Base-by-base conservation (phyloP, 2,329 filamentous ascomycete species). In the Hortaea werneckii region DNA sequence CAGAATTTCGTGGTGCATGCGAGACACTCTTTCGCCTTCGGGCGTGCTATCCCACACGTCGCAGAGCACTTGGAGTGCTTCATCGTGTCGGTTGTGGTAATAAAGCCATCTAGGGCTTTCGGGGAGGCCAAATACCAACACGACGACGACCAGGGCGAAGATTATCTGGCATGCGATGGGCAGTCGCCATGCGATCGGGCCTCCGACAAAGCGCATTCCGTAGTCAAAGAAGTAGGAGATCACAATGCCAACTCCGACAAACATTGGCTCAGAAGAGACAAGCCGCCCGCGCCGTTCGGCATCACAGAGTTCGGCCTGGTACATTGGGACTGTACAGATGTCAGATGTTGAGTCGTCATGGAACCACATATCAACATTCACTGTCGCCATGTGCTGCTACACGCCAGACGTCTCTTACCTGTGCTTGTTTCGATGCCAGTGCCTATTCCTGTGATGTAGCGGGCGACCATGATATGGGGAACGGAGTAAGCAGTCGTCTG, bases 371-470 rank as follows among this genome's bases (percentile, higher is more conserved):
- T 20, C 20, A 20, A 20, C 20, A 20, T 20, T 20, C 20, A 20
- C 20, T 20, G 20, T 20, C 20, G 20, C 20, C 20, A 20, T 20
- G 20, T 20, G 2, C 20, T 20, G 20, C 20, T 20, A 2, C 20
- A 20, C 4, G 32, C 32, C 3, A 35, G 9, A 9, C 32, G 32
- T n/a, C 8, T 35, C 32, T 9, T 9, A 0, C 10, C 37, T 6
- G 69, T 73, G 0, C 63, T 66, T 30, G 68, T 73, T n/a, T 44
- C 42, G 5, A 70, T 65, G 7, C 71, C 72, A 37, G 70, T 67
- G 0, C 72, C 72, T 6, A 73, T 52, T 5, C 73, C 73, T 0
- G 73, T 68, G 7, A 76, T 62, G 28, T 73, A 65, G 9, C 73
- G 62, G 2, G 68, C 73, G 6, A 72, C 61, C 32, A 73, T 66